Evolutionary conservation across 2,329 filamentous ascomycete genomes (phyloP), one percentile per base, ranked within the genome.

Genomic region (Pseudogymnoascus sp.): DNA sequence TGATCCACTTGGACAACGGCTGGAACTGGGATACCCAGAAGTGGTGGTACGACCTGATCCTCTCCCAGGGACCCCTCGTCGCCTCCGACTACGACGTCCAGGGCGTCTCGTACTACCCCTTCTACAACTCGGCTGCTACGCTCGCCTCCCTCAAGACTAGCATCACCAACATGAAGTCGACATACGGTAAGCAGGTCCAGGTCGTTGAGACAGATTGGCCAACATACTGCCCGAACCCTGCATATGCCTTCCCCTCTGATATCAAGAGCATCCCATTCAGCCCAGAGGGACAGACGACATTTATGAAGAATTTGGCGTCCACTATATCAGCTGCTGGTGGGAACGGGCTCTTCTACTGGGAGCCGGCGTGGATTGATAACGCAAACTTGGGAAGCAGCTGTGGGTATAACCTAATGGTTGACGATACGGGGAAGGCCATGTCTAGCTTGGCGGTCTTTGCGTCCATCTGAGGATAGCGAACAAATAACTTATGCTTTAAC

Each of bases 1-100:
- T 90, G 84, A 82, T 90, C 40, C 88, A 90, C 69, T 78, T 90
- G 3, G 87, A 90, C 72, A 87, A 89, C 69, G 87, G 87, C n/a
- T 91, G 87, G 85, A 80, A 87, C 65, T 88, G 83, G 84, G 77
- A 74, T 3, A 81, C 81, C 2, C 87, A 90, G 70, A 74, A 87
- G 64, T 86, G 79, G 75, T 88, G 82, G 73, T 90, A 89, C 74
- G 79, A 80, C 25, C 77, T 75, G 2, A 80, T 87, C 0, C 76
- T 87, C 0, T 76, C 70, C 6, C 73, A 76, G 25, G 85, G 81
- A 1, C 76, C 77, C 1, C 75, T 87, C 2, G 69, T 72, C 2
- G 67, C 75, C 0, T 73, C 75, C 4, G 86, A 89, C 65, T 89
- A 86, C 63, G 87, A 91, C 71, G 80, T 87, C 65, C 88, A 90